Percentiles rank a stretch among this genome's conserved stretches.
Conservation (phyloP, 306 rosid species). For the Leucaena leucocephala region DNA sequence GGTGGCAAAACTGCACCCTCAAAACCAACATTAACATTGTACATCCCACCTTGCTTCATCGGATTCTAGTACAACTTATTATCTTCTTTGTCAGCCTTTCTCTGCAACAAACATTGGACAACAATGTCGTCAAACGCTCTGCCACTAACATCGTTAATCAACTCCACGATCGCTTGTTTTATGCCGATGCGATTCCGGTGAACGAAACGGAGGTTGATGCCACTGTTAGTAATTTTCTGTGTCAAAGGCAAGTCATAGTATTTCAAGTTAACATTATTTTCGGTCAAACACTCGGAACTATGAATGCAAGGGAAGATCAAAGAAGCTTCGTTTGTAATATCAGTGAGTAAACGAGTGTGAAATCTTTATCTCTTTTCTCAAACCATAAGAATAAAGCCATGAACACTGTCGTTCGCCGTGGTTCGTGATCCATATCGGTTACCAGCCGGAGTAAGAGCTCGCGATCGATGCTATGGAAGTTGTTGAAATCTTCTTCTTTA, state of each 20-base stretch:
- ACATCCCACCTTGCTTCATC: not conserved
- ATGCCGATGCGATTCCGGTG: constrained; percentile 36
- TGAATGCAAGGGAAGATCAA: constrained; percentile 46
- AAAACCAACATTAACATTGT: not conserved
- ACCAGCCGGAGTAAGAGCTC: constrained; percentile 54
- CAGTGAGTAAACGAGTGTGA: constrained; percentile 34
- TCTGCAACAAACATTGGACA: constrained; percentile 20
- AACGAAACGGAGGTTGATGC: constrained; percentile 43
- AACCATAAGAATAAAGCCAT: constrained; percentile 75
- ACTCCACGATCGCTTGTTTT: constrained; percentile 17
- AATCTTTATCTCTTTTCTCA: constrained; percentile 36
- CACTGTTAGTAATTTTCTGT: constrained; percentile 34
- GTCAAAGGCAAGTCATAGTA: constrained; percentile 40
- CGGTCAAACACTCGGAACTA: not conserved
- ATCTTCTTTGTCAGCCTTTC: not conserved
- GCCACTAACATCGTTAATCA: constrained; percentile 45
- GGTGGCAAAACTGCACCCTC: not conserved
- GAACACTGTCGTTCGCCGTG: constrained; percentile 41
- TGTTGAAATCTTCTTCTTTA: constrained; percentile 51
- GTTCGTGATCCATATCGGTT: constrained; percentile 45
- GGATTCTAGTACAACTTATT: not conserved
- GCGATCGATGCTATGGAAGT: constrained; percentile 66
- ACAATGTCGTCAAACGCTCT: constrained; percentile 60
- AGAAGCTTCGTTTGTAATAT: constrained; percentile 46
- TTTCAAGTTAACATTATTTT: not conserved